phyloP scores from a whole-genome alignment of 805 yeast species.

The Candida vaughaniae region DNA sequence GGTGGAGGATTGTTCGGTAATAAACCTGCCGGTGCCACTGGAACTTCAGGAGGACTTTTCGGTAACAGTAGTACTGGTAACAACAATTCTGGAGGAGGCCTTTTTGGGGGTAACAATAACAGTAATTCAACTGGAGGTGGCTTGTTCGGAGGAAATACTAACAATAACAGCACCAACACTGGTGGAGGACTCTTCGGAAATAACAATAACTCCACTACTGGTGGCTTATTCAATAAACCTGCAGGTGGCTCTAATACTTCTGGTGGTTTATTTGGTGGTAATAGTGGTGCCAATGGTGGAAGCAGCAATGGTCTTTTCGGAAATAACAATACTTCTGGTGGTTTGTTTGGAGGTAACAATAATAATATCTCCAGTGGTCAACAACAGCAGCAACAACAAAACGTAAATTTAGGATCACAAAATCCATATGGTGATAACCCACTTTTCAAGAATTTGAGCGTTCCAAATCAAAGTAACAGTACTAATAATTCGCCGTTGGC shows the following conservation, averaged over 20 bases:
- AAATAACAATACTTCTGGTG: constrained; percentile 18
- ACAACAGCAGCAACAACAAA: constrained; percentile 19
- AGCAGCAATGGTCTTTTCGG: constrained; percentile 4
- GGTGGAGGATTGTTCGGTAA: constrained; percentile 19
- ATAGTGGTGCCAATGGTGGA: constrained; percentile 19
- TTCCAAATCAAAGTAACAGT: constrained; percentile 17
- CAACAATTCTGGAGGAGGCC: constrained; percentile 20
- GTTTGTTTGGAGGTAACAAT: constrained; percentile 24
- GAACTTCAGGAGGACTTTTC: constrained; percentile 21
- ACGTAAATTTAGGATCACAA: constrained; percentile 30
- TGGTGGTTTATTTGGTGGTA: constrained; percentile 24
- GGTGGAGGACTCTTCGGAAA: constrained; percentile 12
- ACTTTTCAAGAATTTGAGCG: constrained; percentile 51
- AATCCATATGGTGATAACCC: constrained; percentile 83
- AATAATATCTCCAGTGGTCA: constrained; percentile 25
- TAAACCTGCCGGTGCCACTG: constrained; percentile 17
- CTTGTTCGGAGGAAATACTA: constrained; percentile 38
- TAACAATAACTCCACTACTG: constrained; percentile 25
- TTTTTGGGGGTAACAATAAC: constrained; percentile 28
- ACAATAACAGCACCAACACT: constrained; percentile 10
- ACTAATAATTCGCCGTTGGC: constrained; percentile 23
- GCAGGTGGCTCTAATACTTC: background rate
- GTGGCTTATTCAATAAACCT: constrained; percentile 30
- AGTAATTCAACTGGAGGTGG: constrained; percentile 39
- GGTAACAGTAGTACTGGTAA: constrained; percentile 5